Conservation (phyloP, 805 yeast species). For the Candida vaughaniae region DNA sequence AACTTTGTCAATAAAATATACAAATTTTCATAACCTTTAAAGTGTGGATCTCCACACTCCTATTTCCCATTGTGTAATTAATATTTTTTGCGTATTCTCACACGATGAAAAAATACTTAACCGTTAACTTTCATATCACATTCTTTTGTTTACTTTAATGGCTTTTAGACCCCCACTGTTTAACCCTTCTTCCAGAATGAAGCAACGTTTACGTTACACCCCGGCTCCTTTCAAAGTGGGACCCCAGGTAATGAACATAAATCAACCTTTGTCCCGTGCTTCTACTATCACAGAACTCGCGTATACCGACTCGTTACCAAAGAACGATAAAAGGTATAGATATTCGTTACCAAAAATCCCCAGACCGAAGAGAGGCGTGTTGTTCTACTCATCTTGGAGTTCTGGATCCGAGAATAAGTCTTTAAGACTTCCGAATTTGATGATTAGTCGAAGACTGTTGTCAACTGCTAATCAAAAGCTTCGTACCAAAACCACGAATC, state of each 20-base stretch:
- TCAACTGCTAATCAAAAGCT: constrained; percentile 32
- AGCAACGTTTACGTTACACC: constrained; percentile 19
- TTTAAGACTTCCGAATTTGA: constrained; percentile 15
- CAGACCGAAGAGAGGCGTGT: constrained; percentile 53
- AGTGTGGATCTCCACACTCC: too few species aligned
- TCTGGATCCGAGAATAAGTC: constrained; percentile 13
- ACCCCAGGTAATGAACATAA: constrained; percentile 38
- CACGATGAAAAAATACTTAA: constrained; percentile 7
- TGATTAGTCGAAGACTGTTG: constrained; percentile 30
- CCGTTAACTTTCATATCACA: too few species aligned
- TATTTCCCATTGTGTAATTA: too few species aligned
- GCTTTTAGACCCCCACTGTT: constrained; percentile 23
- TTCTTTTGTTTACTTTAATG: too few species aligned
- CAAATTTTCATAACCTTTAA: too few species aligned
- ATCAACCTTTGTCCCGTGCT: constrained; percentile 45
- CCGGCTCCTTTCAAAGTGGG: constrained; percentile 30
- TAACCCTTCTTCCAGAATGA: constrained; percentile 13
- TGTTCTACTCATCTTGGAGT: constrained; percentile 48
- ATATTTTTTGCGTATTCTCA: too few species aligned
- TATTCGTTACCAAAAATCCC: constrained; percentile 55
- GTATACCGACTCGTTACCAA: constrained; percentile 17
- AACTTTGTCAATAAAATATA: too few species aligned
- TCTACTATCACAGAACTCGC: constrained; percentile 34
- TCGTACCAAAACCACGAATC: constrained; percentile 32
- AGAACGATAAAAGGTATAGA: constrained; percentile 18